Base-by-base conservation (phyloP, 164 flowering plant species). In the Tetracentron sinense region DNA sequence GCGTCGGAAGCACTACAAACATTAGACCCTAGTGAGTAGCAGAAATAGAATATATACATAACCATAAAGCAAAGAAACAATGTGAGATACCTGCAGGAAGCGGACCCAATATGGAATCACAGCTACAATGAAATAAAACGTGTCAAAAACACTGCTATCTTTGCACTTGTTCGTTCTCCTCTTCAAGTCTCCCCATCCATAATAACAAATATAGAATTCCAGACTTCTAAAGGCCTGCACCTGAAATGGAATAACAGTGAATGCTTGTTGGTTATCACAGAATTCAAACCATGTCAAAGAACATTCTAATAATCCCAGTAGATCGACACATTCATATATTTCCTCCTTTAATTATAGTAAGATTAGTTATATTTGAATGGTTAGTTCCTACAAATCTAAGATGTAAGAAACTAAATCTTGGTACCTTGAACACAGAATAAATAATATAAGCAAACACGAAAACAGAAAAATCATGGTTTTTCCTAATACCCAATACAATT, bases 121-220 rank as follows among this genome's bases (percentile, higher is more conserved):
- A 7, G 86, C 86, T 1, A 77, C 70, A 16, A 78, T 64, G 71
- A 72, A 73, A 44, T 53, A 64, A 74, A 82, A 78, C 7, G 72
- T 62, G 11, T 64, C 67, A 74, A 17, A 78, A 12, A 73, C 74
- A 61, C 42, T 46, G 44, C 46, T 66, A 0, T 22, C 1, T 23
- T 56, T 64, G 76, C 87, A 83, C 1, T 47, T 67, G 69, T 73
- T 72, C 38, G 53, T 11, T 65, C 83, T 75, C n/a, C 1, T 60
- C 56, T 50, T 75, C 62, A 30, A 81, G 67, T 81, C 82, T 64
- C 85, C 85, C 82, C 80, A 77, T 31, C 80, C 79, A 51, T 83
- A 81, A 64, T 81, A 78, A 63, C 86, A 82, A 35, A 80, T 29
- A 25, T 76, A 81, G 66, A 77, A 83, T 56, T 72, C 70, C 11